Evolutionary conservation across 768 basidiomycete species (phyloP), one percentile per base, ranked within the genome.

Genomic region (Sporobolomyces roseus): DNA sequence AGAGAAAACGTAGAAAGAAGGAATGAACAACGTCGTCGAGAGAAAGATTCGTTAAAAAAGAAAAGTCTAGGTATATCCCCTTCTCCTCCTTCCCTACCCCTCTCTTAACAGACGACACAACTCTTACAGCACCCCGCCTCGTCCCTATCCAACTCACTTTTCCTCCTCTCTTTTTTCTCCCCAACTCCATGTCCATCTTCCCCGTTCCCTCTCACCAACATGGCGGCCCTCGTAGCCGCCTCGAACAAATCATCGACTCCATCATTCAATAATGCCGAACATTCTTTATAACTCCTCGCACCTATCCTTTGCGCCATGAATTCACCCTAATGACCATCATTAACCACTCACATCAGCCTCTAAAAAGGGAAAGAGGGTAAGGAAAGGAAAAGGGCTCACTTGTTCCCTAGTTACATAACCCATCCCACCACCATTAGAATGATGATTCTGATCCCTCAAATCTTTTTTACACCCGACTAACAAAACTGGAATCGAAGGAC

Each of bases 241-340:
- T 99, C 96, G 74, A 98, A 99, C 51, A 97, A 91, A 74, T 96
- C 91, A 79, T 98, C 96, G 19, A 94, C 92, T 61, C 92, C 92
- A 1, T 75, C 65, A 68, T 78, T 79, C 35, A 67, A 66, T 16
- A 79, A 67, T 3, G 79, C 73, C 12, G 76, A 77, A 67, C 93
- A 96, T 78, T 97, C 94, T 78, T 91, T 92, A 82, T 97, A 98
- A 48, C 86, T 88, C 32, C 91, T 85, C 33, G 94, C 94, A 32
- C 93, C 93, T 70, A 98, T 97, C 43, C 82, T 83, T 35, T 82
- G 81, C 4, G 93, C 91, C 27, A 90, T 88, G 36, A 85, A 83
- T 81, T 92, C 88, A 29, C 89, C 94, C 80, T 90, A 84, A 58
- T 84, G 83, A 91, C 16, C 49, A 17, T 9, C 9, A 41, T 41